Conservation (phyloP, 163 green algal species). For the Chlorella variabilis region DNA sequence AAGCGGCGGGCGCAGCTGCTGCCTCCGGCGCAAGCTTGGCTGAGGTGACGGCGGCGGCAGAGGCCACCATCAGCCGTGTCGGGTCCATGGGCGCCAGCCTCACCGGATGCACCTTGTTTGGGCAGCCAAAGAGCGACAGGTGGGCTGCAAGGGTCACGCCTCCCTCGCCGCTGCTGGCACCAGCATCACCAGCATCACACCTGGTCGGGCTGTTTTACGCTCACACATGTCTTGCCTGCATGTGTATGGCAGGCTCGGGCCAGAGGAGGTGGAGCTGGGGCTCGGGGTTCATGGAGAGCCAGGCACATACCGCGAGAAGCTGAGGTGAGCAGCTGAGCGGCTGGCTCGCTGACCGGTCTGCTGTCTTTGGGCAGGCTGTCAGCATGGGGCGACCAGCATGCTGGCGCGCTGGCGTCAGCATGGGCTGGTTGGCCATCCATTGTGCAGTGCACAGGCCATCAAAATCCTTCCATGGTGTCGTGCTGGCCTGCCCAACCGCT, state of each 20-base stretch:
- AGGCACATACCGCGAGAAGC: constrained; percentile 46
- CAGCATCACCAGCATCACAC: too few relatives aligned
- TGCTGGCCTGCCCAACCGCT: too few relatives aligned
- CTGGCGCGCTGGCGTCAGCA: too few relatives aligned
- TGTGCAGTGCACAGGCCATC: too few relatives aligned
- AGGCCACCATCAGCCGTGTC: constrained; percentile 45
- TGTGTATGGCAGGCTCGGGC: constrained; percentile 5
- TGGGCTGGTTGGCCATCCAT: too few relatives aligned
- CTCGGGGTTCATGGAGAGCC: constrained; percentile 94
- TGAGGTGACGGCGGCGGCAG: constrained; percentile 63
- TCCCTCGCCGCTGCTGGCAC: too few relatives aligned
- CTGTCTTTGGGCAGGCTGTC: too few relatives aligned
- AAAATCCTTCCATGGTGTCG: too few relatives aligned
- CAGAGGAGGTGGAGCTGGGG: constrained; percentile 83
- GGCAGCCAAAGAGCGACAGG: constrained; percentile 55
- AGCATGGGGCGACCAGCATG: too few relatives aligned
- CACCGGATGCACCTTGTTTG: constrained; percentile 71
- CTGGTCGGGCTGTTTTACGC: too few relatives aligned
- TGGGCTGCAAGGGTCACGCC: too few relatives aligned
- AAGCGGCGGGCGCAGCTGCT: constrained; percentile 79
- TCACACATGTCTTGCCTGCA: not conserved
- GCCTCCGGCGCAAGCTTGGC: constrained; percentile 59
- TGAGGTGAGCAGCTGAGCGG: constrained; percentile 2
- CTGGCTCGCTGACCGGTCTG: too few relatives aligned
- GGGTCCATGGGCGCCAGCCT: constrained; percentile 80